These are phyloP conservation scores for Sideroxylon spinosum DNA, from an alignment of 179 eudicot genomes.

Conservation along the genomic window DNA sequence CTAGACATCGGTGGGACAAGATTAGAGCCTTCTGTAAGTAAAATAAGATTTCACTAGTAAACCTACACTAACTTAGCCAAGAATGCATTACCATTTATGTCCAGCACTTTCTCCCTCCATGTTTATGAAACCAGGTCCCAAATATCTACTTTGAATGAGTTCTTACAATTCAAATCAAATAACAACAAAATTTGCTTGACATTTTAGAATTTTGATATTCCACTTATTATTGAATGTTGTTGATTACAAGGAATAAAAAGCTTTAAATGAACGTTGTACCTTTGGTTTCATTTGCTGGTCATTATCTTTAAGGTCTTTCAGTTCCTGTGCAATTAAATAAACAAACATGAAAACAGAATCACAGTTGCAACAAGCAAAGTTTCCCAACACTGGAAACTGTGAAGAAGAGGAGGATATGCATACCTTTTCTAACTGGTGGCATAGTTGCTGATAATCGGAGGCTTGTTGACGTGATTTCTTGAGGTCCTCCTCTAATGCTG, in stretches of 20 bases:
- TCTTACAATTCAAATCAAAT: not conserved
- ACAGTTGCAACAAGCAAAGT: conserved; percentile 2
- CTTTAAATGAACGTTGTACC: conserved; percentile 32
- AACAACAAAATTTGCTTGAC: not conserved
- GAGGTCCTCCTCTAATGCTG: conserved; percentile 63
- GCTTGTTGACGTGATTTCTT: conserved; percentile 56
- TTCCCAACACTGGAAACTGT: conserved; percentile 14
- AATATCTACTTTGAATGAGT: conserved; percentile 8
- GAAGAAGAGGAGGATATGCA: conserved; percentile 9
- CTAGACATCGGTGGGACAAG: not conserved
- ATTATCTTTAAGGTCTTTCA: conserved; percentile 69
- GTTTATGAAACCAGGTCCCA: conserved; percentile 3
- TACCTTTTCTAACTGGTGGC: conserved; percentile 70
- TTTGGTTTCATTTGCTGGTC: conserved; percentile 87
- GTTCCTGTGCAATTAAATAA: conserved; percentile 51
- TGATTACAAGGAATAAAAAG: conserved; percentile 5
- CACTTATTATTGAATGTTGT: not conserved
- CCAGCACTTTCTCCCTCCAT: not conserved
- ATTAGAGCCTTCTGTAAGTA: not conserved
- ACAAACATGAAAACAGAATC: conserved; percentile 15
- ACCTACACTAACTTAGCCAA: not conserved
- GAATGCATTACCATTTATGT: not conserved
- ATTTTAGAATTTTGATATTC: not conserved
- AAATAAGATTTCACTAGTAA: not conserved
- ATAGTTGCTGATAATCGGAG: conserved; percentile 44